Evolutionary conservation across 495 filamentous ascomycete genomes (phyloP).

Genomic region (Evansstolkia leycettana): DNA sequence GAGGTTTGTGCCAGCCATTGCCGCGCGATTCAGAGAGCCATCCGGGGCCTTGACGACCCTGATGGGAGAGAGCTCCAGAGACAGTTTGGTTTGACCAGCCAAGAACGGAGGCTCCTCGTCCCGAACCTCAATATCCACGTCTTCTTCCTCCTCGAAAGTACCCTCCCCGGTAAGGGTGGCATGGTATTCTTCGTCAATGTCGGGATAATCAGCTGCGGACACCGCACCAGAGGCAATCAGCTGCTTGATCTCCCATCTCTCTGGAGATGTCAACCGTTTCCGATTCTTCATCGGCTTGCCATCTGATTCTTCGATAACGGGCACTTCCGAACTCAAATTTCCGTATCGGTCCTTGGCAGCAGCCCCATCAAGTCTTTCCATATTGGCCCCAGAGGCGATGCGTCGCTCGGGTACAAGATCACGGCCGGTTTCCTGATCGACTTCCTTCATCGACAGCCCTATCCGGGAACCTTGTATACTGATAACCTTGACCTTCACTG

Average conservation of each 20-base stretch:
- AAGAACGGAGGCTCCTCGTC: constrained; percentile 97
- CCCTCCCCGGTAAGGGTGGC: constrained; percentile 75
- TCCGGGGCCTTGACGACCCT: constrained; percentile 95
- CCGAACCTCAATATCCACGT: constrained; percentile 90
- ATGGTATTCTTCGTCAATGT: constrained; percentile 89
- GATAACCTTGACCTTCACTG: constrained; percentile 85
- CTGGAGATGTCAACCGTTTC: constrained; percentile 91
- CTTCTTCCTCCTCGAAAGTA: constrained; percentile 88
- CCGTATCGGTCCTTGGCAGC: constrained; percentile 42
- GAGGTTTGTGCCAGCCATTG: constrained; percentile 82
- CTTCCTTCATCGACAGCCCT: constrained; percentile 92
- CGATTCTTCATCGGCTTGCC: constrained; percentile 46
- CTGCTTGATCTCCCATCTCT: constrained; percentile 95
- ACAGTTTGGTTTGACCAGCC: constrained; percentile 91
- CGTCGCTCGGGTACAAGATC: constrained; percentile 73
- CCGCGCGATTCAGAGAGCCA: constrained; percentile 86
- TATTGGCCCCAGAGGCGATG: constrained; percentile 85
- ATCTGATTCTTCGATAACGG: constrained; percentile 53
- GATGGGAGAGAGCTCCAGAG: constrained; percentile 86
- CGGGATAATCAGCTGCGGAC: constrained; percentile 84
- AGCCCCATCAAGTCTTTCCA: constrained; percentile 58
- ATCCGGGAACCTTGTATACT: constrained; percentile 73
- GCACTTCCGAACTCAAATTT: constrained; percentile 42
- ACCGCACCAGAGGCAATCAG: constrained; percentile 89
- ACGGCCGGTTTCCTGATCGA: constrained; percentile 79